Percentiles rank a stretch among this genome's conserved stretches.
These are phyloP conservation scores for Glaciozyma martinii DNA, from an alignment of 768 basidiomycete genomes.

Conservation along the genomic window DNA sequence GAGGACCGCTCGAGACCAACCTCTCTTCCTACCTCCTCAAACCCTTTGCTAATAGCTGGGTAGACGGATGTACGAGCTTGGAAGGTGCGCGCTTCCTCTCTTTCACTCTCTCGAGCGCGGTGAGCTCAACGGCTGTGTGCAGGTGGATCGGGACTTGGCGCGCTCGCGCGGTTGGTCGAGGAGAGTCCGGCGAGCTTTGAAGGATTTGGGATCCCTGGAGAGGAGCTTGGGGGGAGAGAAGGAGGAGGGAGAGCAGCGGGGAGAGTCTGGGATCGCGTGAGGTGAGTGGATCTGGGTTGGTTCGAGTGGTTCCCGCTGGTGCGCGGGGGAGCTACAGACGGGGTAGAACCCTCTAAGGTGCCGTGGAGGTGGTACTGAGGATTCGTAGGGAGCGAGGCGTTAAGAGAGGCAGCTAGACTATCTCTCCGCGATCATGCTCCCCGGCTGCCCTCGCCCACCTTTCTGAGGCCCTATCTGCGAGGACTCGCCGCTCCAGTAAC, in stretches of 20 bases:
- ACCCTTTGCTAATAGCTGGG: constrained; percentile 56
- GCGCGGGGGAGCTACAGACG: neutral
- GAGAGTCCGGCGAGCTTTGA: constrained; percentile 43
- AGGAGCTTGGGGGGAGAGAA: constrained; percentile 39
- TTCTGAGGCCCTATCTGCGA: neutral
- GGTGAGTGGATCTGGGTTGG: neutral
- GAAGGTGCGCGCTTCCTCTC: constrained; percentile 48
- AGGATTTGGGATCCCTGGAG: constrained; percentile 38
- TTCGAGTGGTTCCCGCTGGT: neutral
- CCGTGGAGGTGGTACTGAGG: neutral
- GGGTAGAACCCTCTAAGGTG: neutral
- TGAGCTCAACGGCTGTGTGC: neutral
- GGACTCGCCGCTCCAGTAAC: no score
- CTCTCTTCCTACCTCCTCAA: constrained; percentile 86
- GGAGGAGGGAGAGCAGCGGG: constrained; percentile 40
- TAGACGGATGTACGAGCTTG: constrained; percentile 68
- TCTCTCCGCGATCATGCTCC: neutral
- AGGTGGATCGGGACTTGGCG: constrained; percentile 76
- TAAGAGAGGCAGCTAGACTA: neutral
- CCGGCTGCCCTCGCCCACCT: neutral
- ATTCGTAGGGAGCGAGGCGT: neutral
- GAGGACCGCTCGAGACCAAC: constrained; percentile 83
- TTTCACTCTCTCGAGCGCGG: neutral
- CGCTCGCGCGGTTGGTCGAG: constrained; percentile 55
- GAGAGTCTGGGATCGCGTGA: constrained; percentile 43